Conservation (phyloP, 2,329 filamentous ascomycete genomes). For the Trichoderma cornu-damae region DNA sequence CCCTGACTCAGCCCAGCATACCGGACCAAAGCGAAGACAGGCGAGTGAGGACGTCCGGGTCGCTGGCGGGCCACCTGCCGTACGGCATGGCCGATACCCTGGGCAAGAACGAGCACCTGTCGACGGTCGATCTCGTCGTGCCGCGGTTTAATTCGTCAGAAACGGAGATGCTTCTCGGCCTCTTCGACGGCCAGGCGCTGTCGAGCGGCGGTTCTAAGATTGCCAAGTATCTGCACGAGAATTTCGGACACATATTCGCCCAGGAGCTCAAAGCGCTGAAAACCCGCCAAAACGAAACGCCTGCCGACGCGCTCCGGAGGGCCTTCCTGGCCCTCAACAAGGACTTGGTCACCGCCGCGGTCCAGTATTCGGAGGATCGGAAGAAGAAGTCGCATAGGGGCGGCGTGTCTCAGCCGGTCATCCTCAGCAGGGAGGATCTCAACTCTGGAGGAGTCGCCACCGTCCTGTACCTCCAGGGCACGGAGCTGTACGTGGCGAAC, state of each 20-base stretch:
- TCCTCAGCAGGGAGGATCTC: conserved; percentile 83
- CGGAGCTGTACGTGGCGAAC: conserved; percentile 90
- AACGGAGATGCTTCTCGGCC: conserved; percentile 82
- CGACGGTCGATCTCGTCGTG: conserved; percentile 91
- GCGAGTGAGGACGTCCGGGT: conserved; percentile 94
- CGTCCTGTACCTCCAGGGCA: conserved; percentile 81
- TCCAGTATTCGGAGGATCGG: conserved; percentile 72
- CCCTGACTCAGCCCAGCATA: conserved; percentile 84
- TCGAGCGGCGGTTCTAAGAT: conserved; percentile 90
- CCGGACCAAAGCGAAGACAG: conserved; percentile 94
- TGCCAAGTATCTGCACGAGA: conserved; percentile 93
- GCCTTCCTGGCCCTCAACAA: conserved; percentile 90
- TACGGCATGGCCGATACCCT: conserved; percentile 98
- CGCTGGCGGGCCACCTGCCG: conserved; percentile 78
- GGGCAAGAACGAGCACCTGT: conserved; percentile 88
- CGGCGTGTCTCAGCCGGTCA: conserved; percentile 64
- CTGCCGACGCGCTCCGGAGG: conserved; percentile 75
- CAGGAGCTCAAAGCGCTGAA: conserved; percentile 74
- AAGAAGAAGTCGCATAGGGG: conserved; percentile 62
- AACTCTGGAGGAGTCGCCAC: conserved; percentile 89
- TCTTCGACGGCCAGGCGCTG: conserved; percentile 92
- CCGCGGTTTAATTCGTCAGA: conserved; percentile 87
- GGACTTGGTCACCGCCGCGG: conserved; percentile 80
- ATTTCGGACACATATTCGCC: conserved; percentile 80
- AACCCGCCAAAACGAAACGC: conserved; percentile 62